Evolutionary conservation across 1,284 basidiomycete genomes (phyloP).

Genomic region (Ceratobasidium sp.): DNA sequence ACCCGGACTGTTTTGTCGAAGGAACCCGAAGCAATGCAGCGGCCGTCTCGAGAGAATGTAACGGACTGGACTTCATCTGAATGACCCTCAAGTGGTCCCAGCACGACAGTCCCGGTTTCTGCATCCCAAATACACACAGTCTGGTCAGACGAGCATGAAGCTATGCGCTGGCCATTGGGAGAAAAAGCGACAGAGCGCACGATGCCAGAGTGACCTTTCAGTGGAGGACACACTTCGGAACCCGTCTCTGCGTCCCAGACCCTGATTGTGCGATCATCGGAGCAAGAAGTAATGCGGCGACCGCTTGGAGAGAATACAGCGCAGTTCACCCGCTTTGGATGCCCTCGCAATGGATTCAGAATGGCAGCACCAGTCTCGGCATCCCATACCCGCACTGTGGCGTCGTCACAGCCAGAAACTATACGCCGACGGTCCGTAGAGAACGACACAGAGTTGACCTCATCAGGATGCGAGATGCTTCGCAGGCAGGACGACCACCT

Average conservation of each 20-base stretch:
- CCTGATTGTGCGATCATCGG: neutral
- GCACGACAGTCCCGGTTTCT: neutral
- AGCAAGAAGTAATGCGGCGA: conserved; percentile 1
- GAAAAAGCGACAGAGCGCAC: conserved; percentile 6
- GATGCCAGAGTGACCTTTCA: neutral
- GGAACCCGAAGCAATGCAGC: too few relatives aligned
- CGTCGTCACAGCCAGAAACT: neutral
- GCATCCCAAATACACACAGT: neutral
- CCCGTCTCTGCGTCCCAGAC: conserved; percentile 23
- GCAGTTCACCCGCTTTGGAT: neutral
- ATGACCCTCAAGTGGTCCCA: neutral
- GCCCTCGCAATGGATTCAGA: neutral
- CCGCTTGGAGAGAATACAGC: neutral
- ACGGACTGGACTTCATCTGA: neutral
- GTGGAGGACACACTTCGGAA: neutral
- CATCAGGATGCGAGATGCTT: neutral
- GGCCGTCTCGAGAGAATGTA: too few relatives aligned
- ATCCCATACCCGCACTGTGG: too few relatives aligned
- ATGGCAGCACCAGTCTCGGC: neutral
- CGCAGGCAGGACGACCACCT: neutral
- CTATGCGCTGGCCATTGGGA: neutral
- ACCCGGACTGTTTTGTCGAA: too few relatives aligned
- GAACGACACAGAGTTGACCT: neutral
- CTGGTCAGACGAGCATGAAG: neutral
- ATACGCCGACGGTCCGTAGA: neutral